Conservation (phyloP, 306 rosid genomes). For the Begonia masoniana region DNA sequence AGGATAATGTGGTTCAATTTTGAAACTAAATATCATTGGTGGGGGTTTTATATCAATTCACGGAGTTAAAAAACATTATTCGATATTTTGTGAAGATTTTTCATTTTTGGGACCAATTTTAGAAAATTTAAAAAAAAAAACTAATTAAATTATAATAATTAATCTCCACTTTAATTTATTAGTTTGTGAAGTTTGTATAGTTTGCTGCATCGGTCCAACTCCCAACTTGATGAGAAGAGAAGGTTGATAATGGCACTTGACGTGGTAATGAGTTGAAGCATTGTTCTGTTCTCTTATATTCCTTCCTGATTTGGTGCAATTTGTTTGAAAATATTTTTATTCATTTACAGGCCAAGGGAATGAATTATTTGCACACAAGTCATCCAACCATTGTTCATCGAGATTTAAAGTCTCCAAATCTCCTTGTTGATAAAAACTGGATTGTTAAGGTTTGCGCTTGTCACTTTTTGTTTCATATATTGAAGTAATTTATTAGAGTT, state of each 20-base stretch:
- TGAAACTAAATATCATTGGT: no score
- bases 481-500: neutral
- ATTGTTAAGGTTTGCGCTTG: constrained; percentile 62
- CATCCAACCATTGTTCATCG: constrained; percentile 96
- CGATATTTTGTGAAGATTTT: no score
- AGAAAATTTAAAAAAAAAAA: no score
- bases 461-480: constrained; percentile 1
- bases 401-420: constrained; percentile 22
- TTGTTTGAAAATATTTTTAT: neutral
- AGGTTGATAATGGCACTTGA: constrained; percentile 94
- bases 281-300: constrained; percentile 2
- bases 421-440: constrained; percentile 97
- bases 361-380: constrained; percentile 98
- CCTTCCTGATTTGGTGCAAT: constrained; percentile 11
- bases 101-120: no score
- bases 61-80: no score
- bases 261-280: constrained; percentile 56
- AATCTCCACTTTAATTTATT: no score
- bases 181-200: constrained; percentile 86
- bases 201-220: constrained; percentile 84
- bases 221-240: constrained; percentile 80
- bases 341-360: constrained; percentile 75
- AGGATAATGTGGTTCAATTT: no score
- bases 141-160: no score
- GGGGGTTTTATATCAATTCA: no score